Conservation (phyloP, 2,329 filamentous ascomycete species). For the Fusarium azukiicola region DNA sequence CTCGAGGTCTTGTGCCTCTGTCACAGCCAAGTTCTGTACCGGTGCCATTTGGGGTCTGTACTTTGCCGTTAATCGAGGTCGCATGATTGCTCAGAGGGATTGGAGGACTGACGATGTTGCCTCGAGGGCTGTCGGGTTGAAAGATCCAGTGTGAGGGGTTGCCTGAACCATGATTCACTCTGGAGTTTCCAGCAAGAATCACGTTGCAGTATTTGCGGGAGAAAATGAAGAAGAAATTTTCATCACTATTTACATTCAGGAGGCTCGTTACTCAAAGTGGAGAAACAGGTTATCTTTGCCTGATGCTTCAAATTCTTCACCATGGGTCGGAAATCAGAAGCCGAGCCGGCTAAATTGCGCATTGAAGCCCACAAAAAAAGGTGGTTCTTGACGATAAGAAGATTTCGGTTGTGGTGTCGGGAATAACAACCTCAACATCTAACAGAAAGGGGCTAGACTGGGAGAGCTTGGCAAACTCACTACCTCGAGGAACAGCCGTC, state of each 20-base stretch:
- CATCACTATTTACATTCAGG: neutral
- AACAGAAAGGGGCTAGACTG: neutral
- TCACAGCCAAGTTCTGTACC: neutral
- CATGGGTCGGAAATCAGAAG: slow-evolving; percentile 5
- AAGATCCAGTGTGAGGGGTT: neutral
- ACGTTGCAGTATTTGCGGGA: neutral
- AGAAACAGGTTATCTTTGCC: neutral
- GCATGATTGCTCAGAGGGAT: too few species aligned
- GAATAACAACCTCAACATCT: neutral
- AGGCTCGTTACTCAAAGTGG: neutral
- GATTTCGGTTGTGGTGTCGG: neutral
- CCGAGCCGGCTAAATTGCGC: slow-evolving; percentile 18
- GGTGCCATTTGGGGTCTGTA: neutral
- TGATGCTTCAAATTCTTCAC: slow-evolving; percentile 12
- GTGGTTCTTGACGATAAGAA: slow-evolving; percentile 15
- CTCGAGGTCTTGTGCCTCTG: slow-evolving; percentile 4
- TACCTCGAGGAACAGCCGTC: too few species aligned
- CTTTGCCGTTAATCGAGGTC: neutral
- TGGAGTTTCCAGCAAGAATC: neutral
- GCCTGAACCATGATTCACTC: neutral
- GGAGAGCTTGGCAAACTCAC: too few species aligned
- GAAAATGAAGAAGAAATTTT: neutral
- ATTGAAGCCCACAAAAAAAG: slow-evolving; percentile 13
- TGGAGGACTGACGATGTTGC: neutral
- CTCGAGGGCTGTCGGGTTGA: neutral